phyloP scores from a whole-genome alignment of 306 rosid genomes.

The Vigna nakashimae region DNA sequence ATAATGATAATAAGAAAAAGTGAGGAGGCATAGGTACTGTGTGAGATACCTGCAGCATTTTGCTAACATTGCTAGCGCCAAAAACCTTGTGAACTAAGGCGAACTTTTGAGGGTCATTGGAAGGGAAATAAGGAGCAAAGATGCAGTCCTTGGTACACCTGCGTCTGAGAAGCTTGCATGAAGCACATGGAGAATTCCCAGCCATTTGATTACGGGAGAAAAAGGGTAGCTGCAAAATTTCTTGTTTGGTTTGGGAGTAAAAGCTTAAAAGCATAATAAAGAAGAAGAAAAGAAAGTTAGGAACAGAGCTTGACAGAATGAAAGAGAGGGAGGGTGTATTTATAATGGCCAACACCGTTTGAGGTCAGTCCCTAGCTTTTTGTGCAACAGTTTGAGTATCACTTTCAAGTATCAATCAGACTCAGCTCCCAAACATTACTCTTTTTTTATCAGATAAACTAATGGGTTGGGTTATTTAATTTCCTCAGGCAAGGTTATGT shows the following conservation, averaged over 20 bases:
- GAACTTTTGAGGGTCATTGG: conserved; percentile 89
- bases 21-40: background rate
- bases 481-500: background rate
- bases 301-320: conserved; percentile 30
- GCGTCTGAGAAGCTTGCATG: conserved; percentile 93
- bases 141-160: conserved; percentile 85
- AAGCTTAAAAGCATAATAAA: background rate
- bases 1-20: background rate
- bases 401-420: conserved; percentile 24
- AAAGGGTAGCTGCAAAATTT: background rate
- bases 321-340: conserved; percentile 31
- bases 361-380: conserved; percentile 24
- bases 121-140: conserved; percentile 89
- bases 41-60: conserved; percentile 80
- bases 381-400: conserved; percentile 9
- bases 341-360: conserved; percentile 41
- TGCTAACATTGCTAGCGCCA: conserved; percentile 97
- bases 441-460: background rate
- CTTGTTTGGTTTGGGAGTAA: background rate
- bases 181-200: conserved; percentile 91
- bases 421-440: conserved; percentile 32
- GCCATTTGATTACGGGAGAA: conserved; percentile 43
- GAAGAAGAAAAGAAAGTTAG: conserved; percentile 18
- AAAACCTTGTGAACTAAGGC: conserved; percentile 93
- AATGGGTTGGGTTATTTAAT: conserved; percentile 16